Percentiles rank a stretch among this genome's conserved stretches.
Conservation (phyloP, 2,329 filamentous ascomycete genomes). For the Trichoderma gracile region DNA sequence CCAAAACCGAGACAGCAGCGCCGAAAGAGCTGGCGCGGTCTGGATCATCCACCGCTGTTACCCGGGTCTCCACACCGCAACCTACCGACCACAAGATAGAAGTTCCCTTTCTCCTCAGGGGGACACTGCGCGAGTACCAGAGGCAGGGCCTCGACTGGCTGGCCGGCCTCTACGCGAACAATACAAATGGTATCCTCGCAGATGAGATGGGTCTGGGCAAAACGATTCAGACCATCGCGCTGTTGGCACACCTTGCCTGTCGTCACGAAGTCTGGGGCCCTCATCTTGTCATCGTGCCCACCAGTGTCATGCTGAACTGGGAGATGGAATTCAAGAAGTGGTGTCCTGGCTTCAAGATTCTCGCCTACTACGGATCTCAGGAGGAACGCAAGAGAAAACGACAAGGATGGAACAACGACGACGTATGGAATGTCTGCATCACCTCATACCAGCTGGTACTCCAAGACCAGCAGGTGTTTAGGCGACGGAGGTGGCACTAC, state of each 20-base stretch:
- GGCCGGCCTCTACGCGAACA: conserved; percentile 84
- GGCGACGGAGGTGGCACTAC: conserved; percentile 92
- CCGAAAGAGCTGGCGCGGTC: conserved; percentile 30
- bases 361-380: conserved; percentile 93
- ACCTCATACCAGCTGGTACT: conserved; percentile 96
- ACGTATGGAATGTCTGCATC: conserved; percentile 95
- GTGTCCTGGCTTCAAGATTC: conserved; percentile 95
- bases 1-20: background rate
- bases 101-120: conserved; percentile 79
- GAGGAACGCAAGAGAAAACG: conserved; percentile 91
- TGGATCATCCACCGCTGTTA: conserved; percentile 38
- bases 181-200: conserved; percentile 92
- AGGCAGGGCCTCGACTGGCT: conserved; percentile 98
- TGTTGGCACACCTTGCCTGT: conserved; percentile 89
- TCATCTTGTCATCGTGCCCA: conserved; percentile 93
- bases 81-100: conserved; percentile 60
- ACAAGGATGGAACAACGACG: conserved; percentile 88
- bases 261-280: conserved; percentile 92
- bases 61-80: conserved; percentile 36
- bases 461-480: conserved; percentile 91
- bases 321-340: conserved; percentile 99
- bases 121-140: conserved; percentile 91
- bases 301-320: conserved; percentile 99
- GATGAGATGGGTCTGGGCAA: conserved; percentile 99
- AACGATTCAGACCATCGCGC: conserved; percentile 94